Base-by-base conservation (phyloP, 1,139 yeast species). In the Candida sp. region DNA sequence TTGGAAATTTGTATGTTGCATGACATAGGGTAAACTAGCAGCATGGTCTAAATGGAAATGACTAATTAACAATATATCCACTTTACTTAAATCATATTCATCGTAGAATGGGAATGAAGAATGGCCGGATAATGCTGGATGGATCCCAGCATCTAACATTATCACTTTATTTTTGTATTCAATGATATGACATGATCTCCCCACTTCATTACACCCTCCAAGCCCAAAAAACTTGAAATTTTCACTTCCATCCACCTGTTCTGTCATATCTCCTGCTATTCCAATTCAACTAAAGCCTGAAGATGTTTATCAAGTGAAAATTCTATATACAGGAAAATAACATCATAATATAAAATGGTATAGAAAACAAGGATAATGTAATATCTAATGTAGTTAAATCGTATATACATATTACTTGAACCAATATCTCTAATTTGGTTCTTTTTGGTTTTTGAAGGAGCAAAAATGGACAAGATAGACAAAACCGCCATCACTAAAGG, bases 201-300 rank as follows among this genome's bases (percentile, higher is more conserved):
- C 99, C 7, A 93, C 99, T 61, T 93, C 99, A 56, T 87, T 89
- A 52, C 99, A 96, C n/a, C 98, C 99, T n/a, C 99, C 99, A n/a
- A 93, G 77, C 30, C 96, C 93, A 48, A 88, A 82, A 69, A 93
- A 93, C 61, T 81, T 80, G 59, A 89, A 77, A 45, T 35, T 43
- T 22, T 52, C 56, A 22, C 40, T 22, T 35, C 71, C 68, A 42
- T 78, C 82, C 8, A 51, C 43, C 27, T 43, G 49, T 43, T 50
- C 49, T 9, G 46, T 40, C 41, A 34, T 34, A 7, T n/a, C 29
- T 35, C 5, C 7, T 35, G 22, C n/a, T 19, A 9, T 34, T 25
- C 29, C 19, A 15, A 15, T 15, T 15, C 19, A 15, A 2, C 19
- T 15, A 15, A 15, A 15, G 19, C 19, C 19, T 15, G 19, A 15